A percentile compares a stretch with the other conserved stretches of the same genome.
Conservation (phyloP, 129 eudicot species). For the Lonicera japonica region DNA sequence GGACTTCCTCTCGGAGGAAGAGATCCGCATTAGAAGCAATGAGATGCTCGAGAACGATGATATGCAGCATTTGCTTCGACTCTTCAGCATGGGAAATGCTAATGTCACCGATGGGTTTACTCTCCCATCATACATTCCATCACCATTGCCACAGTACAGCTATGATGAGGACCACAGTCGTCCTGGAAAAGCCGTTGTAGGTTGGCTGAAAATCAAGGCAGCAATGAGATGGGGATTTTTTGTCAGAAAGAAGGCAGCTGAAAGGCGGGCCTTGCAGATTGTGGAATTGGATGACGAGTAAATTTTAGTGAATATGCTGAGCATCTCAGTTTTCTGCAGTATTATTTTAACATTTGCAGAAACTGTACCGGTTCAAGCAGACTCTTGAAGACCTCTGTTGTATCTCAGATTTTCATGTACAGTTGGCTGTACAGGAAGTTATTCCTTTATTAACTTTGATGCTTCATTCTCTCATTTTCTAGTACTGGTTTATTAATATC, state of each 20-base stretch:
- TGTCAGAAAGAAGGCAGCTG: conserved; percentile 84
- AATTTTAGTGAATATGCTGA: neutral
- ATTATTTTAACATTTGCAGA: neutral
- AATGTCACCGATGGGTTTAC: conserved; percentile 47
- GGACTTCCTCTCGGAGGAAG: conserved; percentile 72
- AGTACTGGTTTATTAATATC: conserved; percentile 18
- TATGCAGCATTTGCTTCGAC: conserved; percentile 81
- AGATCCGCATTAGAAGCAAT: conserved; percentile 74
- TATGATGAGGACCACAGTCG: conserved; percentile 55
- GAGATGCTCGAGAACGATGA: conserved; percentile 85
- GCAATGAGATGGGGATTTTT: conserved; percentile 97
- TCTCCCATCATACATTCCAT: conserved; percentile 50
- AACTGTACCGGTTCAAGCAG: too few species aligned
- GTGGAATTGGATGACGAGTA: conserved; percentile 65
- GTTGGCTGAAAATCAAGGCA: conserved; percentile 91
- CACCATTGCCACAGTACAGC: conserved; percentile 48
- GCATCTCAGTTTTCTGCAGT: neutral
- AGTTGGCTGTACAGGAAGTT: conserved; percentile 41
- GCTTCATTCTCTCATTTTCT: conserved; percentile 4
- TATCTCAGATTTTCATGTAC: conserved; percentile 12
- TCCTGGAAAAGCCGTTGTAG: conserved; percentile 79
- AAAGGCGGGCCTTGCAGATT: conserved; percentile 71
- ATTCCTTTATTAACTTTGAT: conserved; percentile 10
- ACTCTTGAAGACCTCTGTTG: neutral
- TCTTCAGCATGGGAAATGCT: conserved; percentile 67